These are phyloP conservation scores for Leccinum rimulosum DNA, from an alignment of 768 basidiomycete species.

Conservation along the genomic window DNA sequence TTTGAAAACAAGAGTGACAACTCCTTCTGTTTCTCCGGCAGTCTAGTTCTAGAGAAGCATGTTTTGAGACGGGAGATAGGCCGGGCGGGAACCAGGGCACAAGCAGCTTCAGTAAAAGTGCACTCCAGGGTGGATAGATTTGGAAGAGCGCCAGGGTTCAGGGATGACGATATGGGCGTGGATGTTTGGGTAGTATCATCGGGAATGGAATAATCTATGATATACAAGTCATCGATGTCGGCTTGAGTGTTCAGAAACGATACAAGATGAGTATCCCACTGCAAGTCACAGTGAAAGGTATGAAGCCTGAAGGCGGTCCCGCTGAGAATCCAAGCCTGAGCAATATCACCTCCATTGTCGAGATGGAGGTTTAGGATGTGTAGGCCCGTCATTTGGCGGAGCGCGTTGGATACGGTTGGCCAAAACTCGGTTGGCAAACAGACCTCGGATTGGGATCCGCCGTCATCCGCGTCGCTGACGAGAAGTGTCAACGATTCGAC, in stretches of 20 bases:
- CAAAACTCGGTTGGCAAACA: conserved; percentile 44
- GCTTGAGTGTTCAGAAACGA: conserved; percentile 29
- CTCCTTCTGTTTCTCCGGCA: conserved; percentile 51
- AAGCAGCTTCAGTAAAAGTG: conserved; percentile 64
- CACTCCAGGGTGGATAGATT: conserved; percentile 57
- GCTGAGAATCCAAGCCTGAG: conserved; percentile 38
- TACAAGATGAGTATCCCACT: conserved; percentile 58
- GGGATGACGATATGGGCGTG: conserved; percentile 15
- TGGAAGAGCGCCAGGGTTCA: conserved; percentile 40
- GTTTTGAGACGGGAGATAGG: conserved; percentile 65
- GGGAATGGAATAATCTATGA: conserved; percentile 33
- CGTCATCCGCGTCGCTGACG: conserved; percentile 26
- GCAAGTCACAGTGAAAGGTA: conserved; percentile 62
- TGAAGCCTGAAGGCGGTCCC: conserved; percentile 52
- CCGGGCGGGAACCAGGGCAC: conserved; percentile 52
- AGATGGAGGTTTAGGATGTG: conserved; percentile 52
- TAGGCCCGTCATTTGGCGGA: conserved; percentile 45
- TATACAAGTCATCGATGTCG: conserved; percentile 30
- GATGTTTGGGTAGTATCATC: conserved; percentile 11
- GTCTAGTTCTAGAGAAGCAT: conserved; percentile 57
- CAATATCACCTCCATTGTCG: conserved; percentile 23
- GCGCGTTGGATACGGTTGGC: conserved; percentile 46
- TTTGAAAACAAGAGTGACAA: conserved; percentile 46
- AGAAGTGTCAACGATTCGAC: conserved; percentile 56
- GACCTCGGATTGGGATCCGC: neutral